Base-by-base conservation (phyloP, 1,139 yeast species). In the Hansenula sp. region DNA sequence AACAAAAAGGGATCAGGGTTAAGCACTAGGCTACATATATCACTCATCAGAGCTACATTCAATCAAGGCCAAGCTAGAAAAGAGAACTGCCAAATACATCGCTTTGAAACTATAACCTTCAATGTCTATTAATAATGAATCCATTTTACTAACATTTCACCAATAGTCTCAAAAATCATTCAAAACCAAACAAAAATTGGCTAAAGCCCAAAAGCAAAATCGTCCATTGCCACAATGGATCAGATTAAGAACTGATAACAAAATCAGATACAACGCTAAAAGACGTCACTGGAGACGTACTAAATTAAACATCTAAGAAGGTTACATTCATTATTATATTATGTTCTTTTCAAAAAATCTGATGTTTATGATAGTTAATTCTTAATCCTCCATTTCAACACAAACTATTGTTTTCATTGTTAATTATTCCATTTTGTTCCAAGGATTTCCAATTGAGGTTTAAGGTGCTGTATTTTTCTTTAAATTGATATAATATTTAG, bases 271-370 rank as follows among this genome's bases (percentile, higher is more conserved):
- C 91, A 93, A 93, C 80, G 95, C 96, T 72, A 93, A 93, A 91
- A 90, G 98, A 88, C 87, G 99, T 84, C 96, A 94, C 95, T 94
- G 99, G 99, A 93, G 97, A 87, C 89, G 99, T 86, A 93, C 98
- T 69, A 94, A 93, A 96, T 84, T 94, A 79, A 82, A 84, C 85
- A 76, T 93, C 84, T 93, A 89, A 88, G 79, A 31, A 19, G 34
- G 24, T 41, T 25, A 10, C 11, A 21, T 30, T 29, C 19, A 12
- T 44, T 21, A 21, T 21, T 21, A 21, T 21, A 21, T 21, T 21
- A 21, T 21, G 25, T 21, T 21, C 25, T 21, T 38, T 29, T 24
- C 38, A 31, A 18, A n/a, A 30, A 32, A 29, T 28, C 43, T 25
- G 39, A 38, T 25, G 42, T 44, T 48, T 43, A 43, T 28, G 31